Evolutionary conservation across 805 yeast species (phyloP).

Genomic region (Saccharomycopsis microspora): DNA sequence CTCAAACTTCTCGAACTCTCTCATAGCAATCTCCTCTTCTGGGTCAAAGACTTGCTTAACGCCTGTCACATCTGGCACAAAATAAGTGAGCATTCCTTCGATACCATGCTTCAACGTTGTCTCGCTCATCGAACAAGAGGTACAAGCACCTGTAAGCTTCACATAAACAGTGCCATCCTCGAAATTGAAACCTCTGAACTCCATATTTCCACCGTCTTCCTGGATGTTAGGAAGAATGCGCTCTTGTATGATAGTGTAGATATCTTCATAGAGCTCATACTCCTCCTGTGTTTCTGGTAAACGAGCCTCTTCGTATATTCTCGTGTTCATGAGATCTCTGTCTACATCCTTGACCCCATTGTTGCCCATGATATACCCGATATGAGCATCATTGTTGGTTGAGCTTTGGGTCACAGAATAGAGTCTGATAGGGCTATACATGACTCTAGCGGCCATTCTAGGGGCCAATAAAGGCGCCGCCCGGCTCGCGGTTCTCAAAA

Average conservation of each 20-base stretch:
- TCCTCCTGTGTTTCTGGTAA: conserved; percentile 12
- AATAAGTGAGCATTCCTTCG: conserved; percentile 94
- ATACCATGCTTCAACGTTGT: conserved; percentile 93
- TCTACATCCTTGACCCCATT: not conserved
- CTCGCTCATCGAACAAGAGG: conserved; percentile 82
- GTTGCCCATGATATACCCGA: not conserved
- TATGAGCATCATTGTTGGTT: not conserved
- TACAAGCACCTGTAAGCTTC: conserved; percentile 91
- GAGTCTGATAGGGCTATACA: too few relatives aligned
- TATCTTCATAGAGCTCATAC: conserved; percentile 21
- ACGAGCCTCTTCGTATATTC: conserved; percentile 13
- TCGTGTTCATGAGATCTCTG: conserved; percentile 7
- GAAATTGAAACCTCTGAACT: conserved; percentile 75
- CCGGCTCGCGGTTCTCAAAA: too few relatives aligned
- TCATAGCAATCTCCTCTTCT: conserved; percentile 59
- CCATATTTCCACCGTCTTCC: conserved; percentile 98
- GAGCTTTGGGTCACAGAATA: too few relatives aligned
- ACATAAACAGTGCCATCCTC: conserved; percentile 81
- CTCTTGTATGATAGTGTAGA: conserved; percentile 85
- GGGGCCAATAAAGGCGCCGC: too few relatives aligned
- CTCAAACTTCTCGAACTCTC: conserved; percentile 80
- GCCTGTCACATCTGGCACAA: conserved; percentile 87
- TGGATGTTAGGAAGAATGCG: conserved; percentile 95
- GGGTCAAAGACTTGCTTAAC: conserved; percentile 85
- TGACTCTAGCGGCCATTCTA: too few relatives aligned